Evolutionary conservation across 2,329 filamentous ascomycete genomes (phyloP), one percentile per base, ranked within the genome.

Genomic region (Fonsecaea multimorphosa): DNA sequence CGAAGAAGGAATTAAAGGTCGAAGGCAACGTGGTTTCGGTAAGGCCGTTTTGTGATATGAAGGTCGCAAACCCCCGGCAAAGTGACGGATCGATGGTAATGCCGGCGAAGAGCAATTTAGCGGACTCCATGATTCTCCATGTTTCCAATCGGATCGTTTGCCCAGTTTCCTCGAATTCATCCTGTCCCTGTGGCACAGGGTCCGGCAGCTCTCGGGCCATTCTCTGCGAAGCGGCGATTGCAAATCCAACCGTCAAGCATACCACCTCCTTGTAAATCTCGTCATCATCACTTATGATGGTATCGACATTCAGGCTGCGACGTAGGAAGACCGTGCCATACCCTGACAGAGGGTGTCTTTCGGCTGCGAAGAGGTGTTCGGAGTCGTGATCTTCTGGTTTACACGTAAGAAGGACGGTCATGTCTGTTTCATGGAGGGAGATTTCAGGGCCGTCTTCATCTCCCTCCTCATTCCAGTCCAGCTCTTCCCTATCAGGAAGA

Each of bases 301-400:
- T 11, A 44, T 44, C 16, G 7, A 44, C 6, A 22, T 44, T 44
- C 40, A 44, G 7, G n/a, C 40, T 22, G 40, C 40, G 40, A 19
- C 40, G 40, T 8, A 44, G n/a, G 16, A 44, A 19, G 16, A 19
- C 40, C n/a, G 40, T 44, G 40, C 40, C 40, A 19, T 44, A 44
- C 2, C 40, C 40, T 7, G 40, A 6, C 40, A 44, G 22, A 22
- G n/a, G 16, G 8, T 44, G 40, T 4, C 40, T 44, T 22, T 44
- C 40, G 2, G n/a, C n/a, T 5, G 40, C 19, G 40, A 22, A 44
- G 16, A 44, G 16, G n/a, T 5, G 6, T 2, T 44, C 16, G 1
- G 40, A 44, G 8, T 44, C 40, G 40, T 44, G 40, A 22, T 44
- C 40, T 44, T 44, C 40, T 22, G 40, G 40, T 44, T 44, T 44